These are phyloP conservation scores for Bisporella sp. DNA, from an alignment of 2,329 filamentous ascomycete genomes.

Conservation along the genomic window DNA sequence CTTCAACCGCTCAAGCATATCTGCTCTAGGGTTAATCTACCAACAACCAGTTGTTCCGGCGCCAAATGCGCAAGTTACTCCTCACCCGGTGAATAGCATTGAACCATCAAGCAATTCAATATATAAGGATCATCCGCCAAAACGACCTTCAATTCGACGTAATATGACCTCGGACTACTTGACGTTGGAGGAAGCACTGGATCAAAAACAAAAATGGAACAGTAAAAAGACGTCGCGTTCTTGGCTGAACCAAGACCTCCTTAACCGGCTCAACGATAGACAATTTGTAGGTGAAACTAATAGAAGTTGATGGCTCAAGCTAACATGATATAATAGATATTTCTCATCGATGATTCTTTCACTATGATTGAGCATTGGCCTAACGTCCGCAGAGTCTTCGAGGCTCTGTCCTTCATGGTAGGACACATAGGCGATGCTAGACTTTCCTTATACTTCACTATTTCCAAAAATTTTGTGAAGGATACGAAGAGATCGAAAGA, in stretches of 20 bases:
- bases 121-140: no score
- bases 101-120: no score
- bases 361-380: conserved; percentile 7
- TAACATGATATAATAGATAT: conserved; percentile 8
- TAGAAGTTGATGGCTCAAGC: neutral
- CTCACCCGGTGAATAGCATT: no score
- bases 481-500: conserved; percentile 1
- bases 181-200: conserved; percentile 5
- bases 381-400: conserved; percentile 2
- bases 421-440: conserved; percentile 7
- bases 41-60: neutral
- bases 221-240: neutral
- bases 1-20: no score
- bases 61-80: neutral
- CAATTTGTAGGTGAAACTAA: conserved; percentile 5
- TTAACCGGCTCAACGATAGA: conserved; percentile 1
- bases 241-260: neutral
- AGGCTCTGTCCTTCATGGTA: conserved; percentile 7
- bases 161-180: neutral
- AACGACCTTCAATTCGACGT: no score
- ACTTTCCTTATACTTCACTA: conserved; percentile 9
- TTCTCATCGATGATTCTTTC: conserved; percentile 9
- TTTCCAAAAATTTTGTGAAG: neutral
- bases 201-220: conserved; percentile 7
- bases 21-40: neutral